These are phyloP conservation scores for Scleroderma citrinum DNA, from an alignment of 768 basidiomycete genomes.

Conservation along the genomic window DNA sequence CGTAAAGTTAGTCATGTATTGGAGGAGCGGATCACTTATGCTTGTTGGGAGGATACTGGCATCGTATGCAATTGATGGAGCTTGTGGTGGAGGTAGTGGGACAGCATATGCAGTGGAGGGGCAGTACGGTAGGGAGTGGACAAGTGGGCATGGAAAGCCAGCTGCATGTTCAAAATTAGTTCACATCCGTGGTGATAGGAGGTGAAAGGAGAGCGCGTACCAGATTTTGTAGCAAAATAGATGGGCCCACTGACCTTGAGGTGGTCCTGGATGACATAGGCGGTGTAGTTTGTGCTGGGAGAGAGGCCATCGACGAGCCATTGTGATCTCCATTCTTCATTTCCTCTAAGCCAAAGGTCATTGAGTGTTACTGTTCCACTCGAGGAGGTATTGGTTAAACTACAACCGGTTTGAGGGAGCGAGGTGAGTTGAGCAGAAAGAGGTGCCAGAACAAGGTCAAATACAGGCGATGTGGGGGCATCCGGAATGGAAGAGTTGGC, in stretches of 20 bases:
- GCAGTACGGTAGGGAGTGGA: slow-evolving; percentile 69
- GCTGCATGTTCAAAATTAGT: slow-evolving; percentile 26
- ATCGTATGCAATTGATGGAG: slow-evolving; percentile 40
- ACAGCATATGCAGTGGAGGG: slow-evolving; percentile 64
- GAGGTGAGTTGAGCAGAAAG: slow-evolving; percentile 39
- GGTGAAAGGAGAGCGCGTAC: slow-evolving; percentile 30
- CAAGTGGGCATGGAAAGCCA: slow-evolving; percentile 62
- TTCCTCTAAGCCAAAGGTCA: slow-evolving; percentile 52
- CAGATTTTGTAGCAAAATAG: slow-evolving; percentile 70
- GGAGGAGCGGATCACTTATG: slow-evolving; percentile 47
- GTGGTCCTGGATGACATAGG: slow-evolving; percentile 52
- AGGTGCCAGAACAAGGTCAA: slow-evolving; percentile 50
- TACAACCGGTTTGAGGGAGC: slow-evolving; percentile 55
- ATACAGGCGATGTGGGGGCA: slow-evolving; percentile 41
- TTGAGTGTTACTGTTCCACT: slow-evolving; percentile 37
- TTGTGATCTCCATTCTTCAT: slow-evolving; percentile 59
- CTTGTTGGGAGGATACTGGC: slow-evolving; percentile 42
- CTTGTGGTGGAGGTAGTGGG: slow-evolving; percentile 52
- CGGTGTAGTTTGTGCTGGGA: slow-evolving; percentile 73
- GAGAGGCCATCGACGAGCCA: slow-evolving; percentile 58
- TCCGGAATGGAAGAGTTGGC: slow-evolving; percentile 45
- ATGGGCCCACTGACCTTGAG: slow-evolving; percentile 61
- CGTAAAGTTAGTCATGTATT: slow-evolving; percentile 69
- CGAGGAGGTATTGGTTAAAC: slow-evolving; percentile 37
- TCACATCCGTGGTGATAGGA: neutral